Conservation (phyloP, 306 rosid genomes). For the Lathyrus aphaca region DNA sequence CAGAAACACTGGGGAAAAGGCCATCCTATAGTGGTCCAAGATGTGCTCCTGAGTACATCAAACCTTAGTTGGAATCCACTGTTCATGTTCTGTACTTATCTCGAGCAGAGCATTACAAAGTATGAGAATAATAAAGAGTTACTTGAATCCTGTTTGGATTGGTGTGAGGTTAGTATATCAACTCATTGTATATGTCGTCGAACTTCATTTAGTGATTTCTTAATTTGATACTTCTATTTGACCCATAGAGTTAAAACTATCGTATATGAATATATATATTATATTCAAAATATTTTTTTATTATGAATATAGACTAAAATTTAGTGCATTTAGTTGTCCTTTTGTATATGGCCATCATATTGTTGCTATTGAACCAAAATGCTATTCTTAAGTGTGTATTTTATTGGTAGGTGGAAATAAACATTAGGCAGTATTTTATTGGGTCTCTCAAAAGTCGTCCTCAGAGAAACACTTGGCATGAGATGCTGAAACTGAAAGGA, state of each 20-base stretch:
- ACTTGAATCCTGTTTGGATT: slow-evolving; percentile 79
- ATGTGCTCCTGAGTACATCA: slow-evolving; percentile 61
- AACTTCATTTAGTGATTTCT: slow-evolving; percentile 13
- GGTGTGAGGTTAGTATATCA: slow-evolving; percentile 89
- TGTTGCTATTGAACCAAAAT: slow-evolving; percentile 20
- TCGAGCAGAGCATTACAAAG: slow-evolving; percentile 79
- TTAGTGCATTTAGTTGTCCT: slow-evolving; percentile 10
- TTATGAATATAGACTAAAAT: slow-evolving; percentile 10
- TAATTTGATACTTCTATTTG: slow-evolving; percentile 16
- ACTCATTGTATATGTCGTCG: slow-evolving; percentile 25
- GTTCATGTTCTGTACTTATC: slow-evolving; percentile 84
- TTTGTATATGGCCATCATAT: slow-evolving; percentile 12
- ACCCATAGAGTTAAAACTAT: neutral
- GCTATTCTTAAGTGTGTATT: slow-evolving; percentile 20
- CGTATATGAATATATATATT: slow-evolving; percentile 1
- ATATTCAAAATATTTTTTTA: slow-evolving; percentile 23
- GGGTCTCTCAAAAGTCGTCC: slow-evolving; percentile 75
- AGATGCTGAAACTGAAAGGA: slow-evolving; percentile 80
- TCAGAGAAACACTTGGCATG: slow-evolving; percentile 62
- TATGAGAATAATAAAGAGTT: slow-evolving; percentile 61
- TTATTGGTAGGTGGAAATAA: slow-evolving; percentile 86
- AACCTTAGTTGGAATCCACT: slow-evolving; percentile 86
- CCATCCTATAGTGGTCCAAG: slow-evolving; percentile 84
- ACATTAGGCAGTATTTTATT: slow-evolving; percentile 77
- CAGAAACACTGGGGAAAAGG: slow-evolving; percentile 98